Conservation (phyloP, 345 rosid species). For the Aquilaria malaccensis region DNA sequence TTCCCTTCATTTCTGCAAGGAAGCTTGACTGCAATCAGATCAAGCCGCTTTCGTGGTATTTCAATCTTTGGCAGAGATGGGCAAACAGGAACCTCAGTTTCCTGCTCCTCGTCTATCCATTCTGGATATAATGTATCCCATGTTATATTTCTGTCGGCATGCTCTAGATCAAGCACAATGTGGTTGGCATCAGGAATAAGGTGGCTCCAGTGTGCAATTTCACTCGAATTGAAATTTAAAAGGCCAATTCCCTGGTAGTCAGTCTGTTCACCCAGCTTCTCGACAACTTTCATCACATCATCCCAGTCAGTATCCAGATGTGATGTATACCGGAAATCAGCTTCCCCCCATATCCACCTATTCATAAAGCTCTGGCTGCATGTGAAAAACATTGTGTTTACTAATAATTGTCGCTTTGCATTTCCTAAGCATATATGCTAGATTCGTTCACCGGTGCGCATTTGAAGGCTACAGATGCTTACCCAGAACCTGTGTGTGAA, state of each 20-base stretch:
- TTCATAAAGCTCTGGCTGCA: constrained; percentile 36
- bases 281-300: constrained; percentile 45
- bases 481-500: constrained; percentile 31
- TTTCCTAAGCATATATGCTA: neutral
- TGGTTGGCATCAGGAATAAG: constrained; percentile 38
- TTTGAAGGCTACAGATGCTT: neutral
- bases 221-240: constrained; percentile 59
- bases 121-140: constrained; percentile 89
- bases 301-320: constrained; percentile 57
- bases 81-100: constrained; percentile 69
- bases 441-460: neutral
- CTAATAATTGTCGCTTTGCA: neutral
- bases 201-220: constrained; percentile 59
- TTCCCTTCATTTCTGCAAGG: constrained; percentile 77
- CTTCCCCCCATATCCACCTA: constrained; percentile 65
- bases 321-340: constrained; percentile 56
- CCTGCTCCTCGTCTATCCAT: constrained; percentile 99
- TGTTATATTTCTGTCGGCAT: constrained; percentile 46
- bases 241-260: constrained; percentile 62
- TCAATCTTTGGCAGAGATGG: constrained; percentile 58
- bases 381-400: no score
- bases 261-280: constrained; percentile 29
- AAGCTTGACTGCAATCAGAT: constrained; percentile 78
- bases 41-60: constrained; percentile 57
- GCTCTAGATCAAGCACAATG: constrained; percentile 35